Percentiles rank a stretch among this genome's conserved stretches.
phyloP scores from a whole-genome alignment of 768 basidiomycete species.

The Mycena pura region DNA sequence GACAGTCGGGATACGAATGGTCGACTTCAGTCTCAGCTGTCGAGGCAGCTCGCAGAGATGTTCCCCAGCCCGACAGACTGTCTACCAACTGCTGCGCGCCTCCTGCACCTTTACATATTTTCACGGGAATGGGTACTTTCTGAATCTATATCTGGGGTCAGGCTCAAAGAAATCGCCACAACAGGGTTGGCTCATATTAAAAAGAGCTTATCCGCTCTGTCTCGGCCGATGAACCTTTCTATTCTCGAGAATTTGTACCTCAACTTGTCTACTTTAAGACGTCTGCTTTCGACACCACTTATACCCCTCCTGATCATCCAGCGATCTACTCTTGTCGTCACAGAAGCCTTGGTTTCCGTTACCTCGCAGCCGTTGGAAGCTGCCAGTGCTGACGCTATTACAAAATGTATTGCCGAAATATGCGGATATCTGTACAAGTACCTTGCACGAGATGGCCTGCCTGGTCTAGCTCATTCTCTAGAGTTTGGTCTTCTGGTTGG shows the following conservation, averaged over 20 bases:
- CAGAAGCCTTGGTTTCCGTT: background rate
- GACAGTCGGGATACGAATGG: no score
- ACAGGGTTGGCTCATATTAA: constrained; percentile 1
- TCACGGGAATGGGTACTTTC: background rate
- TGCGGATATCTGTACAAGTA: constrained; percentile 6
- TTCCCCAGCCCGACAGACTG: background rate
- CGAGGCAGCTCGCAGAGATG: constrained; percentile 8
- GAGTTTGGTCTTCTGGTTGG: constrained; percentile 10
- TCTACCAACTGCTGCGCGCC: constrained; percentile 1
- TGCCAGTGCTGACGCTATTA: background rate
- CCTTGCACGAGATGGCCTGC: background rate
- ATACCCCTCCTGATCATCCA: background rate
- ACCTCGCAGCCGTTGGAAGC: background rate
- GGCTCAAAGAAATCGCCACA: background rate
- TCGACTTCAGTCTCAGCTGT: background rate
- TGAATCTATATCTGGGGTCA: background rate
- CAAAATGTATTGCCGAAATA: background rate
- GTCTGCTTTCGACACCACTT: constrained; percentile 7
- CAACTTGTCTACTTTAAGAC: background rate
- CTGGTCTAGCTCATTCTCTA: background rate
- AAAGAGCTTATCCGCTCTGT: background rate
- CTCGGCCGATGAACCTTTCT: background rate
- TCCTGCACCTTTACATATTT: background rate
- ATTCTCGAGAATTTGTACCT: background rate
- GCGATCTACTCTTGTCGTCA: background rate